Evolutionary conservation across 106 monocot species (phyloP), one percentile per base, ranked within the genome.

Genomic region (Acorus calamus): DNA sequence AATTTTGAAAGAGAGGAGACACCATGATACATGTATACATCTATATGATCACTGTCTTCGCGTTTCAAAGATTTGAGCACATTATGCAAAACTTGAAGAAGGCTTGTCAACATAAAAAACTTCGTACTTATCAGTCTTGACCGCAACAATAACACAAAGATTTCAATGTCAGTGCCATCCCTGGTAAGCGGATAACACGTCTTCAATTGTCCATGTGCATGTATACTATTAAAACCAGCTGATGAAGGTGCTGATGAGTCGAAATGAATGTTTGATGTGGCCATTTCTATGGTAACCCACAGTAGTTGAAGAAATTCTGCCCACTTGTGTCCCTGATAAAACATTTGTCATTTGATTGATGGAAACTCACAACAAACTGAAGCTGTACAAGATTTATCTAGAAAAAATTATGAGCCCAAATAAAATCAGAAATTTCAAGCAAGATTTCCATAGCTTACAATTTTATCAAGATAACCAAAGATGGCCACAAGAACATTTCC

Each of bases 1-100:
- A 88, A 49, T 8, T 73, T 81, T 48, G 69, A 45, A 57, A 88
- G 63, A 70, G 59, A 73, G 56, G 70, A 60, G 52, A 78, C 55
- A 50, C 73, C 71, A 61, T 71, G 58, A 61, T 63, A 50, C 55
- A 66, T 71, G 54, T 74, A 88, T 9, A 67, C 60, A 14, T 66
- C 54, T 73, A 72, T 53, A 64, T 77, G 69, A 6, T 81, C 78
- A 69, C 60, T 43, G 64, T 65, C 47, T 44, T 73, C 69, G 44
- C 42, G 66, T 71, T 78, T 88, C 62, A 88, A 60, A 64, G 50
- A 73, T 71, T 88, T 88, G 45, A 78, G 47, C 50, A 88, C 76
- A 46, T 65, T 78, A 43, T 63, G 80, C 44, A 84, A 47, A 73
- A 78, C 60, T 66, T 46, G 78, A 61, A 84, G 76, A 70, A 84